Percentiles rank a stretch among this genome's conserved stretches.
These are phyloP conservation scores for Lentinula lateritia DNA, from an alignment of 768 basidiomycete species.

Conservation along the genomic window DNA sequence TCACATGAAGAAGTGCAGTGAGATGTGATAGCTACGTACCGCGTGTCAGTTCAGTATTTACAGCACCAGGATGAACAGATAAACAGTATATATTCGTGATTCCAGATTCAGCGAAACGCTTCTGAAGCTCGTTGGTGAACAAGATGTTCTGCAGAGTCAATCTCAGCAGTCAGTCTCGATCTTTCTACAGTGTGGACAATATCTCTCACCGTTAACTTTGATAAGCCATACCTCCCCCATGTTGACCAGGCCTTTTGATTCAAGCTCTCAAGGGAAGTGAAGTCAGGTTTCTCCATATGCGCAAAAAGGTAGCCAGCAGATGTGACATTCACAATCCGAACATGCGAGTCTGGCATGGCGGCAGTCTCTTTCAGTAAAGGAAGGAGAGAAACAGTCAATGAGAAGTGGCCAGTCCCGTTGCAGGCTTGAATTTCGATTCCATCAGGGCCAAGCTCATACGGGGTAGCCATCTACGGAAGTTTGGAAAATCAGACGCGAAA, in stretches of 20 bases:
- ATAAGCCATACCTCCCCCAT: conserved; percentile 2
- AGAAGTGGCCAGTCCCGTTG: conserved; percentile 6
- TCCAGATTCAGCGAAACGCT: conserved; percentile 3
- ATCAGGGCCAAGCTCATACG: conserved; percentile 6
- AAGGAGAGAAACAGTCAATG: conserved; percentile 6
- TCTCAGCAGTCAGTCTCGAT: background rate
- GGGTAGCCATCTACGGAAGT: background rate
- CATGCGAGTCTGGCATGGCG: conserved; percentile 3
- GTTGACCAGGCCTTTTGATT: conserved; percentile 4
- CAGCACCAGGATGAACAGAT: conserved; percentile 7
- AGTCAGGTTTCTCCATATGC: background rate
- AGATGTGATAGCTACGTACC: background rate
- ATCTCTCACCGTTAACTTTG: conserved; percentile 5
- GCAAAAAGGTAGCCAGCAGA: conserved; percentile 1
- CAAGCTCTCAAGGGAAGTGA: conserved; percentile 3
- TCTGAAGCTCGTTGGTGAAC: conserved; percentile 10
- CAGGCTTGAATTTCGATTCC: conserved; percentile 9
- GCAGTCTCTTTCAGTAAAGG: conserved; percentile 4
- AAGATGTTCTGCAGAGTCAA: conserved; percentile 5
- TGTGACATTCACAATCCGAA: conserved; percentile 6
- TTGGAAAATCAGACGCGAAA: background rate
- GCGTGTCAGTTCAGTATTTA: background rate
- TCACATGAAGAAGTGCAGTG: too few species aligned
- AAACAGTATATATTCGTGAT: conserved; percentile 5
- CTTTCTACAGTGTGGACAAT: background rate